phyloP scores from a whole-genome alignment of 352 stramenopile species.

The Phytophthora brassicae region DNA sequence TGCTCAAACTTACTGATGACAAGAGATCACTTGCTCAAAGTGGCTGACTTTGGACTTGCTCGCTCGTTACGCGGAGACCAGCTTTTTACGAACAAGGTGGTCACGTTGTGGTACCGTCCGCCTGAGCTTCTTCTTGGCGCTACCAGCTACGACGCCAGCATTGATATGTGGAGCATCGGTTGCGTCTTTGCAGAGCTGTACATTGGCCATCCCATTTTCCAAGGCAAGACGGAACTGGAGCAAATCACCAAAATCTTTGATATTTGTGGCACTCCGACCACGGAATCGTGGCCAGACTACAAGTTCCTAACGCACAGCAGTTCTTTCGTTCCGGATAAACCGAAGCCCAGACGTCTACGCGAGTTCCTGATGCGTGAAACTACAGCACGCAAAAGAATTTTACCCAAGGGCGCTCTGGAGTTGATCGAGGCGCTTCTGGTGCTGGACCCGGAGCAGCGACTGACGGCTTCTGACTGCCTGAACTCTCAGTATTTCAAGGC shows the following conservation, averaged over 20 bases:
- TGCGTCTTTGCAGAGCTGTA: slow-evolving; percentile 89
- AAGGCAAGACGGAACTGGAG: slow-evolving; percentile 87
- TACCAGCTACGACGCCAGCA: slow-evolving; percentile 92
- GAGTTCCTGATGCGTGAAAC: slow-evolving; percentile 82
- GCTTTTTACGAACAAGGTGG: slow-evolving; percentile 95
- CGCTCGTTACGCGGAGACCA: slow-evolving; percentile 84
- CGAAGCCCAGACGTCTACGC: slow-evolving; percentile 59
- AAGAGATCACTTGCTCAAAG: slow-evolving; percentile 77
- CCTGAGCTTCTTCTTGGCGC: slow-evolving; percentile 93
- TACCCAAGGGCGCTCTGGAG: slow-evolving; percentile 87
- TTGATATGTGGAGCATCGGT: slow-evolving; percentile 96
- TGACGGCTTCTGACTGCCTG: slow-evolving; percentile 92
- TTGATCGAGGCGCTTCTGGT: slow-evolving; percentile 94
- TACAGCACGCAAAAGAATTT: slow-evolving; percentile 69
- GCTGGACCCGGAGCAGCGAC: slow-evolving; percentile 93
- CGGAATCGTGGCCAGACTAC: slow-evolving; percentile 83
- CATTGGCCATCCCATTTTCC: slow-evolving; percentile 84
- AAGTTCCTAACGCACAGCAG: slow-evolving; percentile 81
- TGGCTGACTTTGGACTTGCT: slow-evolving; percentile 86
- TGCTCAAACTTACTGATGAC: slow-evolving; percentile 90
- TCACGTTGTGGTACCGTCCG: slow-evolving; percentile 94
- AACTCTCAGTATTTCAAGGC: slow-evolving; percentile 94
- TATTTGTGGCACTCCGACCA: slow-evolving; percentile 83
- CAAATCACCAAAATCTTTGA: slow-evolving; percentile 90
- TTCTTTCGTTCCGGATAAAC: slow-evolving; percentile 84